These are phyloP conservation scores for Pythium brassicae DNA, from an alignment of 352 stramenopile species.

Conservation along the genomic window DNA sequence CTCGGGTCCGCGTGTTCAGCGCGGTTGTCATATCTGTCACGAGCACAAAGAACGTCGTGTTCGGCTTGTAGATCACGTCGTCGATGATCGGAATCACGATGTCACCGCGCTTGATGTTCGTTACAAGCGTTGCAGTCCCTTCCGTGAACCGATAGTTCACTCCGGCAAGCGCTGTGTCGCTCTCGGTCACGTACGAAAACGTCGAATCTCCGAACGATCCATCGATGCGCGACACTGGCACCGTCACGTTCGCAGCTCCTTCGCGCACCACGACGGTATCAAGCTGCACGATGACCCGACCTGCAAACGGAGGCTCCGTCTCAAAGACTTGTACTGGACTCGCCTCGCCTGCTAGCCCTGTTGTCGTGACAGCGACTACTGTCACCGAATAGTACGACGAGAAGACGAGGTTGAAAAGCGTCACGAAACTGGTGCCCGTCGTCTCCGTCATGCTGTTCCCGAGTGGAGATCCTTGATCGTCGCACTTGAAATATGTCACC, in stretches of 20 bases:
- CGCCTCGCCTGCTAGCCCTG: slow-evolving; percentile 20
- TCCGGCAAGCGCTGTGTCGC: slow-evolving; percentile 25
- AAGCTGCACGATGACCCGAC: slow-evolving; percentile 22
- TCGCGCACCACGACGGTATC: slow-evolving; percentile 24
- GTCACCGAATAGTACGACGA: slow-evolving; percentile 34
- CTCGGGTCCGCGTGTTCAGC: slow-evolving; percentile 20
- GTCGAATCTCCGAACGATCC: slow-evolving; percentile 40
- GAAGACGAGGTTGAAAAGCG: slow-evolving; percentile 22
- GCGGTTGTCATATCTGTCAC: slow-evolving; percentile 25
- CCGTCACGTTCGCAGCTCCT: slow-evolving; percentile 14
- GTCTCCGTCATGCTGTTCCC: background rate
- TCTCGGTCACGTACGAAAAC: slow-evolving; percentile 30
- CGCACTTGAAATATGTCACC: slow-evolving; percentile 35
- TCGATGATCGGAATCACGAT: slow-evolving; percentile 38
- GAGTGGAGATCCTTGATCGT: slow-evolving; percentile 12
- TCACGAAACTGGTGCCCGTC: slow-evolving; percentile 5
- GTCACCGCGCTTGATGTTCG: slow-evolving; percentile 22
- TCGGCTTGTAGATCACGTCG: slow-evolving; percentile 34
- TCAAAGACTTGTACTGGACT: slow-evolving; percentile 18
- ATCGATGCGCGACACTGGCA: slow-evolving; percentile 40
- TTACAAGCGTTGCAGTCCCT: slow-evolving; percentile 16
- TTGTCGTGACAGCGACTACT: slow-evolving; percentile 28
- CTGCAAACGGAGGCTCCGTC: slow-evolving; percentile 31
- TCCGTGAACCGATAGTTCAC: slow-evolving; percentile 27
- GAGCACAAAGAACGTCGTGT: slow-evolving; percentile 35